Conservation (phyloP, 2,329 filamentous ascomycete species). For the Aspergillus sp. region DNA sequence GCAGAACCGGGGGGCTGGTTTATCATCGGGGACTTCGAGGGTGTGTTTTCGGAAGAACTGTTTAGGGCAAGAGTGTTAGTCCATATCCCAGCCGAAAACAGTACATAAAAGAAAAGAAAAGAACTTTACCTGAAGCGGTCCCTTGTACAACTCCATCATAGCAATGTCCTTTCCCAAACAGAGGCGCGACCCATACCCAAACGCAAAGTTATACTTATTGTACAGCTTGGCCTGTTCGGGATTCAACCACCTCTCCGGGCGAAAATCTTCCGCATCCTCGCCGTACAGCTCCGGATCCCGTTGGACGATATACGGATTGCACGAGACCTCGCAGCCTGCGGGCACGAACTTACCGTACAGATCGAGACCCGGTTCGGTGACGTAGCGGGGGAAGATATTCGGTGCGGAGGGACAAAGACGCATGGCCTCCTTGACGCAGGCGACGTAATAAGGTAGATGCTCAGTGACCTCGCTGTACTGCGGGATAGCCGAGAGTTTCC, state of each 20-base stretch:
- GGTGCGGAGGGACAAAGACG: conserved; percentile 45
- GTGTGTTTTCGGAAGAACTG: conserved; percentile 28
- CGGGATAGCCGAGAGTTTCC: conserved; percentile 26
- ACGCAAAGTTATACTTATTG: conserved; percentile 43
- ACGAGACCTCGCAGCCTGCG: conserved; percentile 39
- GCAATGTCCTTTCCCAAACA: conserved; percentile 46
- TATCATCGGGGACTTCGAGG: conserved; percentile 13
- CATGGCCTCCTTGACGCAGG: conserved; percentile 45
- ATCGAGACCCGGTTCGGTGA: conserved; percentile 27
- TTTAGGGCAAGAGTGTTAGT: neutral
- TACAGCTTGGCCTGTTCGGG: conserved; percentile 33
- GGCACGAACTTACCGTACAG: conserved; percentile 35
- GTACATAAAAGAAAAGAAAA: neutral
- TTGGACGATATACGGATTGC: conserved; percentile 42
- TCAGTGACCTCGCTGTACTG: conserved; percentile 38
- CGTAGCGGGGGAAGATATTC: conserved; percentile 44
- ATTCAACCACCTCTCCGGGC: conserved; percentile 37
- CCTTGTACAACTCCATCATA: conserved; percentile 47
- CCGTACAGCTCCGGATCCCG: conserved; percentile 37
- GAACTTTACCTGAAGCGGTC: conserved; percentile 22
- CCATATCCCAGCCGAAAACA: neutral
- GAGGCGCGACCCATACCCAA: conserved; percentile 43
- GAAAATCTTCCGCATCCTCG: conserved; percentile 32
- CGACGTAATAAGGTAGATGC: conserved; percentile 42
- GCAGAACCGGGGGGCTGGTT: conserved; percentile 20